Base-by-base conservation (phyloP, 345 rosid species). In the Hevea brasiliensis region DNA sequence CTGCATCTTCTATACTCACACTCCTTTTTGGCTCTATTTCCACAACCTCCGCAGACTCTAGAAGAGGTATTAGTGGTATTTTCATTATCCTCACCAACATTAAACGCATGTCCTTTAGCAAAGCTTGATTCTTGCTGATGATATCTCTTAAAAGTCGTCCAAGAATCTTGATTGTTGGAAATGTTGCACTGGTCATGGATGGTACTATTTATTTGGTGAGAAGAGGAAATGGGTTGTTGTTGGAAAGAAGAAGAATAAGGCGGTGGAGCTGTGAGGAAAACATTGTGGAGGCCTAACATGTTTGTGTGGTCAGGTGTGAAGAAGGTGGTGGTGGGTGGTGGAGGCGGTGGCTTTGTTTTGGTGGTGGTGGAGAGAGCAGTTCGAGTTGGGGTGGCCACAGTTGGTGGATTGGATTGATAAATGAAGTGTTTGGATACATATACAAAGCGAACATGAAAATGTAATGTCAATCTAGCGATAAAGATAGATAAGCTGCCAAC, bases 11-110 rank as follows among this genome's bases (percentile, higher is more conserved):
- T 84, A 73, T 76, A 87, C 35, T 75, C 71, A 55, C 98, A 92
- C 80, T 88, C 98, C 70, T 87, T 92, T 82, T 90, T 92, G 0
- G 96, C 96, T 77, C 92, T 81, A 79, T 92, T 89, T 11, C 94
- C 94, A 51, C 96, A 92, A 53, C 90, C 98, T 72, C 79, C 83
- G 29, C 98, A 92, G 24, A 72, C 96, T 77, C 84, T 85, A 63
- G 76, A 29, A 9, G 69, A 64, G 27, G 76, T 61, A 14, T 20
- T 63, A 35, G 59, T n/a, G n/a, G n/a, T n/a, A 53, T 59, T 48
- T 5, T 74, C 77, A 32, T 56, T 70, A 15, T 72, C 82, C 20
- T 57, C 84, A 11, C 14, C 41, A 40, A 41, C 65, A 44, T 54
- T 67, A 20, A 67, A 45, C 47, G 29, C 27, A 61, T 66, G 78